Evolutionary conservation across 2,329 filamentous ascomycete species (phyloP), one percentile per base, ranked within the genome.

Genomic region (Cytospora schulzeri): DNA sequence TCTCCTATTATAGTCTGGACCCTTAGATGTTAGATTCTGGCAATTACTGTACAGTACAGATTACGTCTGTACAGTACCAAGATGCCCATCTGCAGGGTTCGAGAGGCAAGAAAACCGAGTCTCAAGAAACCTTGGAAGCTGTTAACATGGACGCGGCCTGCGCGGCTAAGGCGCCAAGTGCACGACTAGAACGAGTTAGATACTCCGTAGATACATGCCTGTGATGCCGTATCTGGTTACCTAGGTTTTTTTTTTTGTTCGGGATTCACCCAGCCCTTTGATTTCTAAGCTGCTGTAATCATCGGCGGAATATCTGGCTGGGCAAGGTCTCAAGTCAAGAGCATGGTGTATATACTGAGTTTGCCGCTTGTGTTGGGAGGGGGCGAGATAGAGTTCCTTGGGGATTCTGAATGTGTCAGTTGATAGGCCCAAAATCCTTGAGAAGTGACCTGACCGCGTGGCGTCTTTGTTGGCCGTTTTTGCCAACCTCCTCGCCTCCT

Each of bases 251-350:
- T n/a, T n/a, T n/a, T 45, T n/a, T n/a, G 15, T 38, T 38, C 35
- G 35, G 35, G n/a, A 15, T 38, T 17, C 3, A 17, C 35, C 12
- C 14, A 38, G 35, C 35, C 17, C 26, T 55, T 5, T 28, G 59
- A 61, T 61, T 62, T 56, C 52, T 62, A 62, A 62, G 60, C 60
- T 33, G 17, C 26, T 38, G 31, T 26, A 45, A 29, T 22, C 28
- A 15, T 19, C 15, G 50, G 8, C 29, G 55, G 57, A 22, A 31
- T 31, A n/a, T 6, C n/a, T 38, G 28, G 6, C 26, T 55, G 35
- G 41, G 35, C 51, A n/a, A 29, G 24, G 51, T 55, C 50, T 56
- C 35, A 61, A 48, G 50, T 14, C 19, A n/a, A 48, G 4, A 11
- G 9, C 33, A 35, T 35, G 12, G 53, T 53, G 58, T 17, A 60